Base-by-base conservation (phyloP, 2,329 filamentous ascomycete genomes). In the Epichloe brachyelytri region DNA sequence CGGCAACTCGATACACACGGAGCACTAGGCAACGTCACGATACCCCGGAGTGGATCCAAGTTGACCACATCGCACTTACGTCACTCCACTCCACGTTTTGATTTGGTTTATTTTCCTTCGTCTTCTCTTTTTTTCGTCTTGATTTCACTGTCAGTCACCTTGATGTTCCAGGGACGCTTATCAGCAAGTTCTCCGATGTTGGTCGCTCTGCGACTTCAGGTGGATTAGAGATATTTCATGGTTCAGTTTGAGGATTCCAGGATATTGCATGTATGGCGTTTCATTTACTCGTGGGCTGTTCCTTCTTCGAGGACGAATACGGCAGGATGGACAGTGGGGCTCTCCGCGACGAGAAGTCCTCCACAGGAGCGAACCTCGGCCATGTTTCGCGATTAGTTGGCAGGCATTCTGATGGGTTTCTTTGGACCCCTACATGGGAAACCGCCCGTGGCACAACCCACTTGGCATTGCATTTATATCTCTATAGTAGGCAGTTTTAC, bases 11-110 rank as follows among this genome's bases (percentile, higher is more conserved):
- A 64, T 65, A 67, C 59, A 48, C 36, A 5, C 46, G 34, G 38
- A 59, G 63, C 64, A 66, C 65, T 54, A 62, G 61, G 63, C 60
- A 54, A 46, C 54, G 63, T 57, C 56, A 64, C 63, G 67, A 69
- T 69, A 69, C 67, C 67, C 67, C 65, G 67, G 68, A 65, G 65
- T 65, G 65, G 63, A 58, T 58, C 47, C 59, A 59, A 62, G 59
- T 56, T 62, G 58, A 59, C 60, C 58, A 57, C 51, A 26, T 59
- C 54, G 57, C 60, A 57, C 62, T 61, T 57, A 63, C 57, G 62
- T 65, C 64, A 64, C 62, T 66, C 65, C 66, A 68, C 66, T 66
- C 66, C 62, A 50, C 36, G 48, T 45, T 50, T 49, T 49, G 17
- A 40, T 40, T 49, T 38, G 26, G 26, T 30, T 36, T 20, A 7